A percentile compares a stretch with the other conserved stretches of the same genome.
These are phyloP conservation scores for Boletus subcaerulescens DNA, from an alignment of 768 basidiomycete genomes.

Conservation along the genomic window DNA sequence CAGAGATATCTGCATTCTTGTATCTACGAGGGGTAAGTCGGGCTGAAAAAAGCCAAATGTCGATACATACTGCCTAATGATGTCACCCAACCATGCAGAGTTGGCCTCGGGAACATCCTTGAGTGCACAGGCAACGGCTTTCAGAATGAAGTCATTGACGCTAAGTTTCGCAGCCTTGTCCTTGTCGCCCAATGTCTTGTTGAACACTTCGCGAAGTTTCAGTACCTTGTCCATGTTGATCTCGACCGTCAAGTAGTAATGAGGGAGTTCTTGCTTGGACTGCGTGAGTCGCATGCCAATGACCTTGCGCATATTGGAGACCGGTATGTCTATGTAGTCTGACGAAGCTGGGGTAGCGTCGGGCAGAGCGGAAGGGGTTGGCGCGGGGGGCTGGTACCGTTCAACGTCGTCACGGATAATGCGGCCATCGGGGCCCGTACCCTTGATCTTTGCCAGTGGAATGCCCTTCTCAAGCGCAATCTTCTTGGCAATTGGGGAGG, in stretches of 20 bases:
- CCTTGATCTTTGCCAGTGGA: slow-evolving; percentile 86
- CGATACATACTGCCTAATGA: slow-evolving; percentile 81
- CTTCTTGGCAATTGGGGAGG: slow-evolving; percentile 94
- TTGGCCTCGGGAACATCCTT: slow-evolving; percentile 97
- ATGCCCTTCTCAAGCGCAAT: slow-evolving; percentile 93
- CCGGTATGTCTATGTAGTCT: slow-evolving; percentile 87
- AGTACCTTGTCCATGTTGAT: slow-evolving; percentile 95
- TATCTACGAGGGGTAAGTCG: slow-evolving; percentile 49
- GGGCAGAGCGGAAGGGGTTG: slow-evolving; percentile 42
- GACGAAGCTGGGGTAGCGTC: slow-evolving; percentile 49
- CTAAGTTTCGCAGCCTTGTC: slow-evolving; percentile 92
- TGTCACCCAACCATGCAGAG: slow-evolving; percentile 95
- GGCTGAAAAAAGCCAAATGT: not conserved
- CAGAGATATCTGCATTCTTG: slow-evolving; percentile 94
- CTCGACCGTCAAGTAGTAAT: slow-evolving; percentile 95
- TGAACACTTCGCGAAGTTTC: slow-evolving; percentile 95
- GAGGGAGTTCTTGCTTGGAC: slow-evolving; percentile 93
- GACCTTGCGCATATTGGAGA: slow-evolving; percentile 91
- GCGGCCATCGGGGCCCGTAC: slow-evolving; percentile 89
- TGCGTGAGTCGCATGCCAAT: slow-evolving; percentile 90
- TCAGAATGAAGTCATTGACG: slow-evolving; percentile 98
- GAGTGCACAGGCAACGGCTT: slow-evolving; percentile 88
- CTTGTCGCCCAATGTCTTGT: slow-evolving; percentile 80
- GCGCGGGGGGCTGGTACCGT: slow-evolving; percentile 64
- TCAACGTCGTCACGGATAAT: slow-evolving; percentile 96